phyloP scores from a whole-genome alignment of 176 grass and related monocot species.

The Oryza glumipatula region DNA sequence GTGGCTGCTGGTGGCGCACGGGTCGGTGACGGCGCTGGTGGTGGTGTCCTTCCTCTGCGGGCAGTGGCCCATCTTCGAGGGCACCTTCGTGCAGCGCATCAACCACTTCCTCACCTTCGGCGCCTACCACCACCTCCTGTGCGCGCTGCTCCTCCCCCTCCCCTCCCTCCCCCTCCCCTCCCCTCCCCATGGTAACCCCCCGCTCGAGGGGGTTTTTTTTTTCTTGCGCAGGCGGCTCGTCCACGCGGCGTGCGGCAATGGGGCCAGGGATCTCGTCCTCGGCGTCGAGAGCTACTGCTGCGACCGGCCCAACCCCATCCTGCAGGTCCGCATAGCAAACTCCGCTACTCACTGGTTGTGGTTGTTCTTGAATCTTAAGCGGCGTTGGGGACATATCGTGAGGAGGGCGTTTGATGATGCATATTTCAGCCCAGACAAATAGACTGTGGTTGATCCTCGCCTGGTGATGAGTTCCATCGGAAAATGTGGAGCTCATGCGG shows the following conservation, averaged over 20 bases:
- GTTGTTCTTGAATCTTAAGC: slow-evolving; percentile 15
- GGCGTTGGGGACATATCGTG: not conserved
- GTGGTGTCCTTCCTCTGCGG: slow-evolving; percentile 96
- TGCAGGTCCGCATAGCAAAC: slow-evolving; percentile 51
- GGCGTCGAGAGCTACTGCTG: slow-evolving; percentile 86
- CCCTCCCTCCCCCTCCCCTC: not conserved
- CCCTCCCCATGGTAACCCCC: not conserved
- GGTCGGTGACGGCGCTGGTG: slow-evolving; percentile 73
- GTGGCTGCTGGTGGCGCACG: slow-evolving; percentile 88
- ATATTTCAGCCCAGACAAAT: not conserved
- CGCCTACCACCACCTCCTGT: slow-evolving; percentile 95
- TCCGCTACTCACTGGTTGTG: not conserved
- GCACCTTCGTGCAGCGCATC: slow-evolving; percentile 89
- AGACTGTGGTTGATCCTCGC: not conserved
- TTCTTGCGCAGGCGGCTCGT: slow-evolving; percentile 70
- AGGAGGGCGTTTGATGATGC: slow-evolving; percentile 12
- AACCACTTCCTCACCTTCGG: slow-evolving; percentile 90
- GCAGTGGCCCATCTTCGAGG: slow-evolving; percentile 98
- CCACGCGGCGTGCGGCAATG: slow-evolving; percentile 65
- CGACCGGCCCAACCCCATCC: slow-evolving; percentile 85
- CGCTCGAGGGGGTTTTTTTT: not conserved
- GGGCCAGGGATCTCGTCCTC: slow-evolving; percentile 83
- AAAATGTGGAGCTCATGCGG: not conserved
- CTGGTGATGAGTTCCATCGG: not conserved
- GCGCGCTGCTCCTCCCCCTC: slow-evolving; percentile 3